Conservation (phyloP, 345 rosid genomes). For the Acer saccharum region DNA sequence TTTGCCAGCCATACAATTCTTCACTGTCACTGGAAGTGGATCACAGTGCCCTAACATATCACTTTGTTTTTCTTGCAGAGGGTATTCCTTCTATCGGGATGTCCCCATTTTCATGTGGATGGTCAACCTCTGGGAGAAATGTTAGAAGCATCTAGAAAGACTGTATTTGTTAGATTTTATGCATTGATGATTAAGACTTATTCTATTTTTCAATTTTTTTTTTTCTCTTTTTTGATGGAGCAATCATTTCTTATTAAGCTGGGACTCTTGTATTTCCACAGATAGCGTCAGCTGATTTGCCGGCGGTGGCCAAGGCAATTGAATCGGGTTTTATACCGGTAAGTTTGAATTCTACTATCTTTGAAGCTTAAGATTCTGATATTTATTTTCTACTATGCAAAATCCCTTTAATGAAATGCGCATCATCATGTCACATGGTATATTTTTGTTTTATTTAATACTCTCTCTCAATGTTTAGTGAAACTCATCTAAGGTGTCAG, state of each 20-base stretch:
- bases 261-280: constrained; percentile 28
- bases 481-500: background rate
- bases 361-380: background rate
- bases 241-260: constrained; percentile 25
- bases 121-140: constrained; percentile 67
- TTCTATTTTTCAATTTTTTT: background rate
- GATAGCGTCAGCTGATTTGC: constrained; percentile 71
- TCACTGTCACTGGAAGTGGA: constrained; percentile 9
- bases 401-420: background rate
- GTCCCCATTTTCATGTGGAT: constrained; percentile 87
- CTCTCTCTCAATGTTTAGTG: background rate
- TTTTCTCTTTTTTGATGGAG: constrained; percentile 3
- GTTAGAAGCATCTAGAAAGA: constrained; percentile 44
- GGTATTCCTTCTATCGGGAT: constrained; percentile 86
- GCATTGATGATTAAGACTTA: background rate
- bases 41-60: constrained; percentile 13
- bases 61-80: constrained; percentile 60
- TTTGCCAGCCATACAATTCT: constrained; percentile 5
- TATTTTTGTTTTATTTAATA: no score
- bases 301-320: constrained; percentile 59
- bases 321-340: constrained; percentile 90
- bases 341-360: constrained; percentile 28
- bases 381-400: background rate
- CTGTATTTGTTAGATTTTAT: constrained; percentile 12
- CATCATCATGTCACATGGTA: background rate